Base-by-base conservation (phyloP, 73 alveolate genomes). In the Paramecium bursaria region DNA sequence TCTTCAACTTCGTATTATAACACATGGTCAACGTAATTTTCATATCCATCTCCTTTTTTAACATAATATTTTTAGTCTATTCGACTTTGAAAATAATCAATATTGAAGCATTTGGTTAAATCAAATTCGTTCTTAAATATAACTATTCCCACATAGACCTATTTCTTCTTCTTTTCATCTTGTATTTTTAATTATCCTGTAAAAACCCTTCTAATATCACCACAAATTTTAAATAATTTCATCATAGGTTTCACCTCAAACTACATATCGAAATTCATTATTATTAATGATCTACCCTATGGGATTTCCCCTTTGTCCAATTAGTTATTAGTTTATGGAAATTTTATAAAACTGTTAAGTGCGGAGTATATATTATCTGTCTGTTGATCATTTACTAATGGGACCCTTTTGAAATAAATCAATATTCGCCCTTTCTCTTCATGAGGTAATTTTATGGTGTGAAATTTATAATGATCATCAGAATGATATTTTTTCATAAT, bases 391-490 rank as follows among this genome's bases (percentile, higher is more conserved):
- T 67, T 2, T 15, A 21, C 82, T 31, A 67, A 39, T 3, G 82
- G 82, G 27, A 67, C 44, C 44, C 82, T 67, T 17, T 67, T 67
- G 44, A 67, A 67, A 67, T 67, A 67, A 15, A 67, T 25, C 10
- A 67, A 39, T 57, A 67, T 67, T 15, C 82, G 33, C 4, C 49
- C 49, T 7, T 11, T 7, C 5, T 67, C 82, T 17, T 67, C 21
- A 39, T 67, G 60, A 67, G n/a, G n/a, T 14, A 67, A 53, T 35
- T 67, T 67, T 3, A 67, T 47, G 22, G 26, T 35, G 44, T 67
- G 82, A 67, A 67, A 67, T 47, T 42, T 67, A 67, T 30, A 67
- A 67, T 67, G 82, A 67, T 67, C 50, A 25, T 67, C 82, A 33
- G 57, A 31, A 67, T 67, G 27, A 42, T 67, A 67, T 67, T 67